Base-by-base conservation (phyloP, 208 protist genomes). In the Blechomonas ayalai region DNA sequence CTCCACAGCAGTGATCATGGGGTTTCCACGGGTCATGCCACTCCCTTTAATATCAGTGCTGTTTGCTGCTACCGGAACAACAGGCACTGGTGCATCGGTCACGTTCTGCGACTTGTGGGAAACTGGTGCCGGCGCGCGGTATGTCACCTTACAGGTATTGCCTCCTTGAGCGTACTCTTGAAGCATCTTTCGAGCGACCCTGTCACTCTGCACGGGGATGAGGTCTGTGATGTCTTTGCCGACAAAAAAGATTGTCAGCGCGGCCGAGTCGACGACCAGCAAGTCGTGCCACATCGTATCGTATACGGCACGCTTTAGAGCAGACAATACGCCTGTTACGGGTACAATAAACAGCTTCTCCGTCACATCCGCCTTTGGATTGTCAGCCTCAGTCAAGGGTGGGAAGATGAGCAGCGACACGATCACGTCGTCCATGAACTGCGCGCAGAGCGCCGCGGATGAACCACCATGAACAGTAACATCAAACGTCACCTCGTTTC, bases 281-380 rank as follows among this genome's bases (percentile, higher is more conserved):
- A 29, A 24, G 12, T 23, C 51, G 28, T 58, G 29, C 22, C 16
- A 40, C 20, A 71, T 20, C 2, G 67, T 73, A 33, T 62, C 54
- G 39, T 60, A 49, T 8, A 77, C 64, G 0, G 68, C 56, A 1
- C 73, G 67, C 23, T 45, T 2, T 3, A 82, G 42, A 2, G 56
- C 47, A 9, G 23, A 31, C n/a, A 70, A 27, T 13, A 70, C 55
- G 5, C 55, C 59, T 3, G 56, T 40, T 6, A 49, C 48, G 1
- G 73, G 73, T 18, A 82, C 66, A 6, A 82, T 51, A 27, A 82
- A 70, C 43, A 44, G 68, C 45, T 76, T 75, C 43, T 82, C 65
- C 10, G 49, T 25, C 4, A 65, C 43, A 8, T 59, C 46, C 26
- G 36, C 37, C 4, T 57, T 27, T 6, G 38, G 15, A 29, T 32